Evolutionary conservation across 768 basidiomycete genomes (phyloP), one percentile per base, ranked within the genome.

Genomic region (Mrakia blollopis): DNA sequence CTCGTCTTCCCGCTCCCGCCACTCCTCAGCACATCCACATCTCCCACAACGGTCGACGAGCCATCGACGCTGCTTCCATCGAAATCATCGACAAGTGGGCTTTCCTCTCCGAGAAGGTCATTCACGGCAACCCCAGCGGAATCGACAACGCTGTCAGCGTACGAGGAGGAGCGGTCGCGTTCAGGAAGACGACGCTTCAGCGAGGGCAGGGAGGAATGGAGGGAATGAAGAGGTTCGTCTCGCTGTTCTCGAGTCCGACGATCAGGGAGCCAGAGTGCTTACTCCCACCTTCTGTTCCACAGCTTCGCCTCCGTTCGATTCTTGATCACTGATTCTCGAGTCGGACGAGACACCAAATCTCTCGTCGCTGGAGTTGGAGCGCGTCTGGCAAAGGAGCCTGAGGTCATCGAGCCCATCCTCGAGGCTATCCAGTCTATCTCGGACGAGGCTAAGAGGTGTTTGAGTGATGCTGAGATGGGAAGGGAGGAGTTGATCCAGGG

Each of bases 41-140:
- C 75, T 88, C 89, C 5, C 89, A 91, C 80, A 84, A 87, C 81
- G 89, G 89, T 74, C 87, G 89, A 21, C 87, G 88, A 73, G 62
- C 69, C 23, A 63, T 65, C 37, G 70, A 50, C 4, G 52, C 62
- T 11, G 35, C 32, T 13, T 89, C 90, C 74, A 86, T 94, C 79
- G 91, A 94, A 79, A 86, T 90, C 79, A 90, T 95, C 80, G 98
- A 99, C 83, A 86, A 87, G 67, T 98, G 94, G 90, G 94, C 97
- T 28, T 98, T 97, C 84, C 86, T 98, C 72, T 88, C 91, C 16
- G 97, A 99, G 85, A 98, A 98, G 84, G 91, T 99, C 60, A 85
- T 98, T 71, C 97, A 99, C 82, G 97, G 97, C 0, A 98, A 92
- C 81, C 97, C 97, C 3, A 96, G 93, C 80, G 97, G 97, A 13